Base-by-base conservation (phyloP, 176 grass and related monocot species). In the Bolboschoenus planiculmis region DNA sequence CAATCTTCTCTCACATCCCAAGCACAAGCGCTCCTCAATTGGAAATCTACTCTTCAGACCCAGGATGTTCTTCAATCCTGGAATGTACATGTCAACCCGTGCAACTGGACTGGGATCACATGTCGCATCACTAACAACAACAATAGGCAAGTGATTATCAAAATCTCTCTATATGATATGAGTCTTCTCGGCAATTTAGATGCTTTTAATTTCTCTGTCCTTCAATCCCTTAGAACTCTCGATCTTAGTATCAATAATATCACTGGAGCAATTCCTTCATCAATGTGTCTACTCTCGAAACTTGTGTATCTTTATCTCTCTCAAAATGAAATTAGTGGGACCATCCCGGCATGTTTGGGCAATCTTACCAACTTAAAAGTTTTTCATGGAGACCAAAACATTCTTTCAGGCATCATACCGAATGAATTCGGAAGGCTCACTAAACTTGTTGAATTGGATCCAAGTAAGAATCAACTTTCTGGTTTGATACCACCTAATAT, bases 401-500 rank as follows among this genome's bases (percentile, higher is more conserved):
- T 61, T 1, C 23, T 61, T 30, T 61, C 58, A 13, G 58, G 36
- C 10, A 3, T 27, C 10, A 87, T 2, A 3, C 7, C 3, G 3
- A 1, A 64, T 0, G 3, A 10, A 30, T 61, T 61, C 0, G 58
- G 26, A 10, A 61, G 58, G 10, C 58, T 61, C 2, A 30, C 21
- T 0, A 27, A 30, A 7, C 16, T 61, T 61, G 23, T 13, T 30
- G 0, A 10, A 29, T 27, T 61, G 8, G 8, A 14, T 30, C 26
- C 13, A 61, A 11, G 10, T 39, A 0, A 18, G 0, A 93, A 85
- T 29, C 4, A 61, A 8, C 20, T 90, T 9, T 63, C 56, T 18
- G 88, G 88, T 47, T 16, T 9, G 10, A 88, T 90, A 35, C 88
- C 91, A 36, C 29, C 55, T 40, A 70, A 65, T 48, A 8, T 93